These are phyloP conservation scores for Bipolaris zeicola DNA, from an alignment of 2,329 filamentous ascomycete species.

Conservation along the genomic window DNA sequence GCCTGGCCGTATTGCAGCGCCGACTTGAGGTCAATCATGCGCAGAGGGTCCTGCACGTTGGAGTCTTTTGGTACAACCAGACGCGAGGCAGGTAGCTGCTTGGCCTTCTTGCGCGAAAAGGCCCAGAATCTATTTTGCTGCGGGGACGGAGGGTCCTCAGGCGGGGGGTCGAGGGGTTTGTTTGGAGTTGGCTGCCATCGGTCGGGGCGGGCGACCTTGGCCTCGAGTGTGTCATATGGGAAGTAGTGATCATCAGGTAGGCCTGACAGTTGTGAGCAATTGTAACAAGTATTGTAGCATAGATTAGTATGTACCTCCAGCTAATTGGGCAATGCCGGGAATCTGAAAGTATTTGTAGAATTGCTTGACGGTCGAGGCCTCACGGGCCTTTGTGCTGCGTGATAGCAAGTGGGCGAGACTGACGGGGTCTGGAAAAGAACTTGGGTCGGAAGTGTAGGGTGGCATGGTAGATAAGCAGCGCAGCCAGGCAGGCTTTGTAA, in stretches of 20 bases:
- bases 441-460: slow-evolving; percentile 30
- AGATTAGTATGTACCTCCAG: slow-evolving; percentile 55
- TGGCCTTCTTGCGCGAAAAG: slow-evolving; percentile 26
- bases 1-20: slow-evolving; percentile 88
- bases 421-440: slow-evolving; percentile 58
- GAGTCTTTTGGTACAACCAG: slow-evolving; percentile 75
- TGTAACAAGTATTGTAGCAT: not conserved
- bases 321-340: slow-evolving; percentile 65
- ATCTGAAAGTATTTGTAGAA: slow-evolving; percentile 84
- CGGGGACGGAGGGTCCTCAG: slow-evolving; percentile 32
- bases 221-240: slow-evolving; percentile 88
- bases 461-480: slow-evolving; percentile 26
- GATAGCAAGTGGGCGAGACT: slow-evolving; percentile 84
- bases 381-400: slow-evolving; percentile 67
- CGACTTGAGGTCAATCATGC: slow-evolving; percentile 78
- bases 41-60: slow-evolving; percentile 61
- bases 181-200: slow-evolving; percentile 76
- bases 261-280: slow-evolving; percentile 56
- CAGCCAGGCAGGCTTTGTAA: not conserved
- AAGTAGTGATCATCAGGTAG: slow-evolving; percentile 83
- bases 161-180: slow-evolving; percentile 57
- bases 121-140: slow-evolving; percentile 39
- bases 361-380: slow-evolving; percentile 71
- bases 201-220: slow-evolving; percentile 73
- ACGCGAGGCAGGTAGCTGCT: slow-evolving; percentile 51